Base-by-base conservation (phyloP, 352 stramenopile genomes). In the Globisporangium ultimum region DNA sequence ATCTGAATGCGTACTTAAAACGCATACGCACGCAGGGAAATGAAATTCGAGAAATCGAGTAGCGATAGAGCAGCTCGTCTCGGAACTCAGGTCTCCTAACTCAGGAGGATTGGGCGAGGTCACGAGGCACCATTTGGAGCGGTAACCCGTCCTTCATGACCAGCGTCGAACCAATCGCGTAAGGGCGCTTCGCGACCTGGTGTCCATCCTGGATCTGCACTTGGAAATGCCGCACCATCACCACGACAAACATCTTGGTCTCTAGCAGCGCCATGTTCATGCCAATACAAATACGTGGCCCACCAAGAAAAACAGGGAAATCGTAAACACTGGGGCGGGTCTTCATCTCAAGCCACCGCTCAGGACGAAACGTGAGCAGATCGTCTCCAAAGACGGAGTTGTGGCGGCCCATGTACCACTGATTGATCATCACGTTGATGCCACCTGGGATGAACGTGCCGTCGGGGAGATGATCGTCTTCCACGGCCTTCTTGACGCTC, bases 251-350 rank as follows among this genome's bases (percentile, higher is more conserved):
- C 36, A 84, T 61, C 60, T 87, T 87, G 28, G 72, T 59, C 50
- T 90, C 77, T n/a, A 90, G 52, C 9, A 90, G 55, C 2, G 76
- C 76, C 69, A 89, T 87, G 52, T 78, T 84, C 76, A 85, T 84
- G 21, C 85, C 85, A 9, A 93, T 53, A 52, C 85, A 95, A 13
- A 81, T 68, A 7, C 85, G 77, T 6, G 74, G 78, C 8, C 85
- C 85, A 1, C 76, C 80, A 42, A 92, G 78, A 53, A 95, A 95
- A 3, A 74, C 72, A n/a, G 79, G 76, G 24, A 90, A 91, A 52
- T 87, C 71, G 57, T 81, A 89, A 22, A 72, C 74, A 34, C 66
- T 84, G n/a, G 78, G 78, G 69, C 63, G 71, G 13, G 64, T 80
- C 47, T 70, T 51, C 55, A 78, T 75, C 14, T 87, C 74, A 18